Base-by-base conservation (phyloP, 495 filamentous ascomycete species). In the Trichoderma virens region DNA sequence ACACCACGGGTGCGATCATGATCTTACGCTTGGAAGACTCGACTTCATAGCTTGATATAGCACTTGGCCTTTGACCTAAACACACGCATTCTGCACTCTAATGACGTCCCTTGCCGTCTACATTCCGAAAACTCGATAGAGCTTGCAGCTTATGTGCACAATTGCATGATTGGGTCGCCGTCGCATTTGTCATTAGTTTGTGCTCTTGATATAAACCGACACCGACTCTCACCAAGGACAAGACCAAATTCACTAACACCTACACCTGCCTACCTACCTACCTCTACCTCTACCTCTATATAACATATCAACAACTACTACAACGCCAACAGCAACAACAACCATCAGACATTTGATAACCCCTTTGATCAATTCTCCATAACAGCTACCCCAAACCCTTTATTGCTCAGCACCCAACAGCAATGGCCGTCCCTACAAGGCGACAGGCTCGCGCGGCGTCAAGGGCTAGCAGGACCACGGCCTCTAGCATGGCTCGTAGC, bases 341-440 rank as follows among this genome's bases (percentile, higher is more conserved):
- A 47, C 23, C 43, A 47, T 47, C 43, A 47, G 7, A 45, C 41
- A 45, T 45, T 20, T 1, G 5, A 16, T 18, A 13, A 31, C 25
- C 43, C 11, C 23, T 14, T 56, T n/a, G n/a, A n/a, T n/a, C n/a
- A n/a, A n/a, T n/a, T n/a, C n/a, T n/a, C n/a, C n/a, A n/a, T n/a
- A n/a, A n/a, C 45, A 51, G 8, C 16, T 5, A 51, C n/a, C 11
- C 51, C 13, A 2, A 28, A 4, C 25, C 23, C 30, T 30, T 18
- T 30, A 56, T 27, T 25, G 27, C 43, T 8, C 51, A 30, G 51
- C 51, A 28, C 6, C 34, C 51, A 30, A 16, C 51, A 27, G 8
- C 51, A 56, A 56, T 56, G 51, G 51, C 51, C 27, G 51, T 56
- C 51, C 51, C 51, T 27, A 56, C 51, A 56, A 28, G 51, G 51